Evolutionary conservation across 2,329 filamentous ascomycete species (phyloP), one percentile per base, ranked within the genome.

Genomic region (Penicillium sp.): DNA sequence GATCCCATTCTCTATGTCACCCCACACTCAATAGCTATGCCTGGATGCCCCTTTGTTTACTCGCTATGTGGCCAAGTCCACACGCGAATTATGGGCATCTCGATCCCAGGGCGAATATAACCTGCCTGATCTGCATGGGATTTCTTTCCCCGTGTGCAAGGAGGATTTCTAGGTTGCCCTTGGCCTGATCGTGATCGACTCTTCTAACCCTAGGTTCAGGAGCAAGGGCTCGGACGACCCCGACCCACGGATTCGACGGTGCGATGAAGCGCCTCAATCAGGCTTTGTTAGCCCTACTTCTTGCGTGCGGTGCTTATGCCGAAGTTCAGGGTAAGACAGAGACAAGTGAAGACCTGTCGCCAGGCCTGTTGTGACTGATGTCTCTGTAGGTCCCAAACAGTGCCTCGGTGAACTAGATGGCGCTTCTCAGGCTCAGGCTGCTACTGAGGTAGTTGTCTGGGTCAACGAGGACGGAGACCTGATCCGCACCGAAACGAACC

Each of bases 401-500:
- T 58, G 59, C 22, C 19, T 58, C 24, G 61, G 33, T 75, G 67
- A 79, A n/a, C 76, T 76, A 4, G 75, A 79, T 63, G 69, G 75
- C 10, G 68, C 79, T 51, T 75, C 53, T 17, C 78, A 49, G 72
- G 74, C 45, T 66, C 72, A 58, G 58, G 82, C 80, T 10, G 79
- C 81, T 6, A 78, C 84, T 61, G 79, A 84, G 54, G 81, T 83
- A 24, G 73, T 88, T 30, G 82, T 90, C 69, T 89, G 85, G 75
- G 85, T 89, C 50, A 82, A 91, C 70, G 76, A 84, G 65, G 73
- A 83, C 60, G 86, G 86, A 59, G 79, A 82, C n/a, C 78, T 82
- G 2, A 66, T 87, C 63, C 80, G 78, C 44, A 65, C 72, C 33
- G 68, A 78, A 50, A 67, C 67, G n/a, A 84, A 73, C 64, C 53